A percentile compares a stretch with the other conserved stretches of the same genome.
phyloP scores from a whole-genome alignment of 2,329 filamentous ascomycete species.

The Chaetomiaceae sp. region DNA sequence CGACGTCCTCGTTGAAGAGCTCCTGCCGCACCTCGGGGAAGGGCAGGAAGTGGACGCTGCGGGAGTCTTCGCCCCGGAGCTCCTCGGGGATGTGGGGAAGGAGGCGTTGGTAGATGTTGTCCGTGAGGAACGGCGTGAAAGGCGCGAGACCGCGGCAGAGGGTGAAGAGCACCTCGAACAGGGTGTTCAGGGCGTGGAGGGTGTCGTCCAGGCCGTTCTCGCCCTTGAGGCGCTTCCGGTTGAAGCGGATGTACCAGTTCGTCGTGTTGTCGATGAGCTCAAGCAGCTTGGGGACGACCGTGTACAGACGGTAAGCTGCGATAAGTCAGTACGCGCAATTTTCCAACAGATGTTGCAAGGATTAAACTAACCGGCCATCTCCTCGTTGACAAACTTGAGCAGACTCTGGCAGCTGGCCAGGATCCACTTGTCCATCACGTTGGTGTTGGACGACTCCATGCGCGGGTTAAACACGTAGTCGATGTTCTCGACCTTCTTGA shows the following conservation, averaged over 20 bases:
- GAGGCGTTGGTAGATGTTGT: slow-evolving; percentile 86
- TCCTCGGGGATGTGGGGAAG: slow-evolving; percentile 75
- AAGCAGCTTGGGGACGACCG: slow-evolving; percentile 80
- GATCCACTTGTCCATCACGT: slow-evolving; percentile 97
- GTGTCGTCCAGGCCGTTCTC: slow-evolving; percentile 84
- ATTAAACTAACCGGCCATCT: slow-evolving; percentile 68
- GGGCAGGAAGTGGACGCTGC: slow-evolving; percentile 86
- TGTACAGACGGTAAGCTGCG: slow-evolving; percentile 72
- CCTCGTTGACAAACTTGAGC: slow-evolving; percentile 84
- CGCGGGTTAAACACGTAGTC: slow-evolving; percentile 76
- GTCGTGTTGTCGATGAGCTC: slow-evolving; percentile 88
- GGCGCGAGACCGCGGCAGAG: slow-evolving; percentile 84
- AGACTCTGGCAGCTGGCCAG: slow-evolving; percentile 87
- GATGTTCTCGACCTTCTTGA: slow-evolving; percentile 78
- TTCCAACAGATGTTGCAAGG: not conserved
- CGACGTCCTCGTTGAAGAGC: slow-evolving; percentile 80
- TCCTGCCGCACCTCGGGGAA: slow-evolving; percentile 88
- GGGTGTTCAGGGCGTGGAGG: slow-evolving; percentile 82
- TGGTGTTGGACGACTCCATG: slow-evolving; percentile 71
- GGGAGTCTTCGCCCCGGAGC: slow-evolving; percentile 62
- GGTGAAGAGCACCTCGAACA: slow-evolving; percentile 91
- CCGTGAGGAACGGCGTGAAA: slow-evolving; percentile 92
- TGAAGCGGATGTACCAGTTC: slow-evolving; percentile 99
- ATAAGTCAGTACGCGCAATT: slow-evolving; percentile 13
- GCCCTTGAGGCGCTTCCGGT: slow-evolving; percentile 85